Percentiles rank a stretch among this genome's conserved stretches.
Conservation (phyloP, 2,329 filamentous ascomycete species). For the Monosporascus sp. region DNA sequence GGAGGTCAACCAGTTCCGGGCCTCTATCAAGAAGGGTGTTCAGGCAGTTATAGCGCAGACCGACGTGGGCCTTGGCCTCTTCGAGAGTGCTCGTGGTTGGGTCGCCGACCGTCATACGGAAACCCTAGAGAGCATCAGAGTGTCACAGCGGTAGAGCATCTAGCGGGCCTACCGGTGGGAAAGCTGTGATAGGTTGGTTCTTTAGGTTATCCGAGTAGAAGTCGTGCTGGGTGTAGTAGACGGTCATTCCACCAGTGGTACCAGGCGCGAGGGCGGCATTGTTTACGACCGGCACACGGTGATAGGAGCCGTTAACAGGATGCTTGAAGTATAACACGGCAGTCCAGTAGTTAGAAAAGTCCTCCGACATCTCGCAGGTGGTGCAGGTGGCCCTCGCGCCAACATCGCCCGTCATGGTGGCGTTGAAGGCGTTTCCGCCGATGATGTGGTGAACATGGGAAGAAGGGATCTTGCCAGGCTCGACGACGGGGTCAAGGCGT, state of each 20-base stretch:
- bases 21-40: conserved; percentile 31
- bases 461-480: conserved; percentile 21
- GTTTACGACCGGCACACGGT: conserved; percentile 22
- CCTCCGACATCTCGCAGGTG: conserved; percentile 18
- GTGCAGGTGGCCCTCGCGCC: conserved; percentile 24
- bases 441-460: conserved; percentile 26
- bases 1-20: conserved; percentile 34
- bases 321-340: conserved; percentile 28
- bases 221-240: conserved; percentile 26
- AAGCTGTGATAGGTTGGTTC: conserved; percentile 36
- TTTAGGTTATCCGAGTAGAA: conserved; percentile 17
- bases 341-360: conserved; percentile 28
- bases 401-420: conserved; percentile 23
- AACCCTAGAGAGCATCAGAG: conserved; percentile 27
- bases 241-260: conserved; percentile 24
- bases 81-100: conserved; percentile 18
- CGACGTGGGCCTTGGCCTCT: conserved; percentile 28
- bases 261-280: conserved; percentile 22
- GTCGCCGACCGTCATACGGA: conserved; percentile 39
- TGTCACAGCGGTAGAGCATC: not conserved
- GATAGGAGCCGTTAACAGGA: conserved; percentile 25
- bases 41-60: conserved; percentile 37
- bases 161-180: conserved; percentile 28
- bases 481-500: conserved; percentile 24
- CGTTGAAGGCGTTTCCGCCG: conserved; percentile 28